Conservation (phyloP, 2,329 filamentous ascomycete genomes). For the Fusarium sp. region DNA sequence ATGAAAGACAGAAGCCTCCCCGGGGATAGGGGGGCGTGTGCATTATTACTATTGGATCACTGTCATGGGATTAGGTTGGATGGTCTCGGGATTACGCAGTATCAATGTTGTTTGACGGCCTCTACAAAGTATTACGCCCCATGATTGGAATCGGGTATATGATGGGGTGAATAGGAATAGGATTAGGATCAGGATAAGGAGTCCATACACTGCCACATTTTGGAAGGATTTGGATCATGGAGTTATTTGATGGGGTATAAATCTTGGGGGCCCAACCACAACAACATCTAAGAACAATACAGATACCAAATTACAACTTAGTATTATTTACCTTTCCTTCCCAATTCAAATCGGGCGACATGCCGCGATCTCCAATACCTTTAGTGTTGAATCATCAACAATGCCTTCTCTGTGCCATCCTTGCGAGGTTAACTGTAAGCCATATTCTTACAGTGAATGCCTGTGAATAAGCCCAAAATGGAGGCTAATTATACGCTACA, state of each 20-base stretch:
- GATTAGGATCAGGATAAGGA: slow-evolving; percentile 16
- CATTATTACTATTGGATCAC: slow-evolving; percentile 28
- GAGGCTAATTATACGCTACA: neutral
- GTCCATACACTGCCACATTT: slow-evolving; percentile 38
- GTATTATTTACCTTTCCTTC: neutral
- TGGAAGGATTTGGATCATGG: slow-evolving; percentile 33
- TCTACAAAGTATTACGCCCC: slow-evolving; percentile 29
- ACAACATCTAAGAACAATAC: slow-evolving; percentile 8
- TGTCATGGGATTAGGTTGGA: slow-evolving; percentile 18
- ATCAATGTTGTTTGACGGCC: slow-evolving; percentile 32
- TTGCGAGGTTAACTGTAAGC: slow-evolving; percentile 3
- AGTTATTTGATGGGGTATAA: slow-evolving; percentile 32
- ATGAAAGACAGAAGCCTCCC: slow-evolving; percentile 25
- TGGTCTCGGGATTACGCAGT: slow-evolving; percentile 20
- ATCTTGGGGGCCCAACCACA: slow-evolving; percentile 7
- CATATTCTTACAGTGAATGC: neutral
- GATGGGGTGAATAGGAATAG: slow-evolving; percentile 21
- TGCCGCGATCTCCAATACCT: neutral
- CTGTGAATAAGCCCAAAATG: neutral
- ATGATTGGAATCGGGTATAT: slow-evolving; percentile 26
- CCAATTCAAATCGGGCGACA: slow-evolving; percentile 19
- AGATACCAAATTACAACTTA: slow-evolving; percentile 20
- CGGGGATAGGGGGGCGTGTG: slow-evolving; percentile 31
- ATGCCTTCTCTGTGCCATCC: neutral
- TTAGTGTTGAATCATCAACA: neutral